Base-by-base conservation (phyloP, 1,284 basidiomycete species). In the Ganoderma sinense region DNA sequence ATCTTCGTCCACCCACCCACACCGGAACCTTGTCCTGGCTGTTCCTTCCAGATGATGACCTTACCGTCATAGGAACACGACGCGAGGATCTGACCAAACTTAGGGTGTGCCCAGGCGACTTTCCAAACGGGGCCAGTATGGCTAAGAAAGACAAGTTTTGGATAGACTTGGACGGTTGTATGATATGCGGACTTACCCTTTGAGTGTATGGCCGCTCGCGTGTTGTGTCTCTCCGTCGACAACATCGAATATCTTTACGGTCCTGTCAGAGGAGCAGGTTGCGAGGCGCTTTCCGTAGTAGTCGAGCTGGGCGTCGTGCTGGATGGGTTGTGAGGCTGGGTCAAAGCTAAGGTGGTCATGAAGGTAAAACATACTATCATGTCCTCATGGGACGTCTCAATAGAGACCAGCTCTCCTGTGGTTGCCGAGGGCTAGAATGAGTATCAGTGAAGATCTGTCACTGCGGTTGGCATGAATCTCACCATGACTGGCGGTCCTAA, bases 51-150 rank as follows among this genome's bases (percentile, higher is more conserved):
- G 75, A 99, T 97, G 81, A 99, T 90, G 58, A 99, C 97, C 78
- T 98, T 96, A 65, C 97, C 97, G 77, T 99, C 97, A 81, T 99
- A 99, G 5, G 97, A 98, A 80, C 96, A 98, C 43, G 96, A 97
- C 23, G 97, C 97, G 63, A 99, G 91, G 78, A 99, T 98, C 73
- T 95, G 92, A 1, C 97, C 97, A 76, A 96, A 97, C 80, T 96
- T 97, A 8, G 98, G 97, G 78, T 99, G 97, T 8, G 95, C 97
- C 98, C 97, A 99, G n/a, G 97, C 91, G 62, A 99, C 92, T 80
- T 98, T 97, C 97, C 97, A 99, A 45, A 99, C 96, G 4, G 97
- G 97, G 20, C 97, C 97, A 16, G 96, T 96, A 82, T 99, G 98
- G 64, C 96, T 94, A 72, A 23, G 20, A 23, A 18, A 29, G 20